Base-by-base conservation (phyloP, 2,329 filamentous ascomycete species). In the Fusarium tricinctum region DNA sequence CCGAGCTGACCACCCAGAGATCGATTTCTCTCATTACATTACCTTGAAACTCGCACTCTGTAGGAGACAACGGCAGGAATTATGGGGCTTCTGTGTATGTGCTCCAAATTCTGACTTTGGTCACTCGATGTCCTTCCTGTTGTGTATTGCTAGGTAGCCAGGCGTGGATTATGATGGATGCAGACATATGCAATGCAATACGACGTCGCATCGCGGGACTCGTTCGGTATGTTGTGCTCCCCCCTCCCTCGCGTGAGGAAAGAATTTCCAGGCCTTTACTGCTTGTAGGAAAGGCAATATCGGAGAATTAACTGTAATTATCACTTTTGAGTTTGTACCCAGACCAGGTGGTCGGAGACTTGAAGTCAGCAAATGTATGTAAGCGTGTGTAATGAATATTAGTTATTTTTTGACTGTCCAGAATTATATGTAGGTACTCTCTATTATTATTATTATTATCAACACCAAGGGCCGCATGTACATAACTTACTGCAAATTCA, bases 121-220 rank as follows among this genome's bases (percentile, higher is more conserved):
- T 63, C 45, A 63, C 60, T 63, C 13, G 58, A 63, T 22, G 63
- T 58, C 13, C 23, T 63, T 38, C 40, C 45, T 35, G 22, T 39
- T 43, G 5, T 63, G 28, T 47, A n/a, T 28, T 14, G 33, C 13
- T 22, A 13, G 28, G 5, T 30, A 38, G 20, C 46, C 8, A 19
- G 40, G n/a, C 40, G 22, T 43, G 42, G 23, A 54, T 22, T 42
- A 30, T 15, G 28, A 12, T 39, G 23, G 6, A 32, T 14, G 17
- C 26, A 35, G 17, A 30, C 43, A 22, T n/a, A 63, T 63, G 43
- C 32, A 63, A 63, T 63, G 43, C 32, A 63, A 22, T 56, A 56
- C 19, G 26, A 63, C 58, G 23, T 38, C 19, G 43, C 15, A 39
- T 44, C 39, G 30, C 28, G 30, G 26, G 32, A 33, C 30, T 32